These are phyloP conservation scores for Russula foetens DNA, from an alignment of 768 basidiomycete species.

Conservation along the genomic window DNA sequence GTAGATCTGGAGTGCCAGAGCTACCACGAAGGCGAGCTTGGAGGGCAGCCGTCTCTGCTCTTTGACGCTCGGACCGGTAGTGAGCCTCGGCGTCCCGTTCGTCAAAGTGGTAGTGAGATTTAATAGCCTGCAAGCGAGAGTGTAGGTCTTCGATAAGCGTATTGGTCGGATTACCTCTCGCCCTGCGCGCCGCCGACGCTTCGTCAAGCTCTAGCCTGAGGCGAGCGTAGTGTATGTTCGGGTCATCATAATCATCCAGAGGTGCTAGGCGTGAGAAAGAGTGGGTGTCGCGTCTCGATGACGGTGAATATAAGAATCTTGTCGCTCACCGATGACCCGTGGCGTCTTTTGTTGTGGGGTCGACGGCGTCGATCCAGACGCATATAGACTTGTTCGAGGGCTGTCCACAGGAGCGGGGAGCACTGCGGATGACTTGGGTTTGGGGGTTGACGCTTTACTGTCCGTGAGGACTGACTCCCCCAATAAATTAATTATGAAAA, in stretches of 20 bases:
- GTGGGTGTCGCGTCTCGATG: not conserved
- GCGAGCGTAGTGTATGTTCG: constrained; percentile 52
- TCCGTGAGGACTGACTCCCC: not conserved
- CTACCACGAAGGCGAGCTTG: constrained; percentile 35
- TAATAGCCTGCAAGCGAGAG: constrained; percentile 37
- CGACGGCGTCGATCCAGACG: not conserved
- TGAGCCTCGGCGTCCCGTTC: constrained; percentile 52
- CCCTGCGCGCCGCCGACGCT: constrained; percentile 28
- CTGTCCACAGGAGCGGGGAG: not conserved
- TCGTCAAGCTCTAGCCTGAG: constrained; percentile 50
- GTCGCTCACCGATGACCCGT: not conserved
- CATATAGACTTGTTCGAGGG: not conserved
- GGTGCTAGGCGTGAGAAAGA: not conserved
- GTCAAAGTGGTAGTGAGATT: constrained; percentile 64
- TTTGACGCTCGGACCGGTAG: constrained; percentile 47
- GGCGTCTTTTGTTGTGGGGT: not conserved
- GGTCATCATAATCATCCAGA: constrained; percentile 31
- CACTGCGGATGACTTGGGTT: not conserved
- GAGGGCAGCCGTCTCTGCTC: constrained; percentile 37
- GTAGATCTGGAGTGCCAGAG: not conserved
- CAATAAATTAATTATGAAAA: not conserved
- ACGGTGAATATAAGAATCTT: not conserved
- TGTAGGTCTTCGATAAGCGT: constrained; percentile 34
- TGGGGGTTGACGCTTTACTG: not conserved
- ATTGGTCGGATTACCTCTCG: constrained; percentile 25